These are phyloP conservation scores for Starmerella roubikii DNA, from an alignment of 805 yeast genomes.

Conservation along the genomic window DNA sequence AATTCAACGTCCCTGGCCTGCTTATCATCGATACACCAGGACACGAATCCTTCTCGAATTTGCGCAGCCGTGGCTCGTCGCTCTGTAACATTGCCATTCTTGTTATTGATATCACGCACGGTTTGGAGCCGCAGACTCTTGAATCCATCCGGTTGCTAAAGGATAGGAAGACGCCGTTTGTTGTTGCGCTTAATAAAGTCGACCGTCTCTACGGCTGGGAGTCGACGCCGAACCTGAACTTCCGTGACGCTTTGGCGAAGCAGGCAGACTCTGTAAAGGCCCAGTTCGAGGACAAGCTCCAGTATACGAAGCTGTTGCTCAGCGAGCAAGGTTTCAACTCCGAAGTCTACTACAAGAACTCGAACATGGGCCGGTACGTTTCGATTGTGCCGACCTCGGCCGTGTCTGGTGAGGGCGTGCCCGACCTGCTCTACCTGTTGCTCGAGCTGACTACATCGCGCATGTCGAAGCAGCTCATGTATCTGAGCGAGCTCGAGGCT, in stretches of 20 bases:
- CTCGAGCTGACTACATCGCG: conserved; percentile 94
- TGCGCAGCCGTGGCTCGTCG: conserved; percentile 97
- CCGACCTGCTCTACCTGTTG: conserved; percentile 90
- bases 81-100: conserved; percentile 97
- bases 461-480: conserved; percentile 97
- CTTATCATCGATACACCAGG: conserved; percentile 98
- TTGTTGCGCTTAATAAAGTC: conserved; percentile 93
- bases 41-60: conserved; percentile 96
- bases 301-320: conserved; percentile 73
- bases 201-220: conserved; percentile 97
- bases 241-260: conserved; percentile 80
- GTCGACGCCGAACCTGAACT: conserved; percentile 75
- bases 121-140: conserved; percentile 92
- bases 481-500: conserved; percentile 85
- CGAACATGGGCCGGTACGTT: conserved; percentile 82
- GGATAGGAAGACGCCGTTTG: conserved; percentile 95
- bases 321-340: conserved; percentile 98
- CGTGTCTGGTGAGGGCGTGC: conserved; percentile 99
- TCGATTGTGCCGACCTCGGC: conserved; percentile 98
- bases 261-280: conserved; percentile 78
- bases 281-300: conserved; percentile 80
- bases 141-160: conserved; percentile 85
- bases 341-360: conserved; percentile 90
- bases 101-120: conserved; percentile 98
- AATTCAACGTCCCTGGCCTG: conserved; percentile 90